Base-by-base conservation (phyloP, 129 eudicot genomes). In the Artemisia tridentata region DNA sequence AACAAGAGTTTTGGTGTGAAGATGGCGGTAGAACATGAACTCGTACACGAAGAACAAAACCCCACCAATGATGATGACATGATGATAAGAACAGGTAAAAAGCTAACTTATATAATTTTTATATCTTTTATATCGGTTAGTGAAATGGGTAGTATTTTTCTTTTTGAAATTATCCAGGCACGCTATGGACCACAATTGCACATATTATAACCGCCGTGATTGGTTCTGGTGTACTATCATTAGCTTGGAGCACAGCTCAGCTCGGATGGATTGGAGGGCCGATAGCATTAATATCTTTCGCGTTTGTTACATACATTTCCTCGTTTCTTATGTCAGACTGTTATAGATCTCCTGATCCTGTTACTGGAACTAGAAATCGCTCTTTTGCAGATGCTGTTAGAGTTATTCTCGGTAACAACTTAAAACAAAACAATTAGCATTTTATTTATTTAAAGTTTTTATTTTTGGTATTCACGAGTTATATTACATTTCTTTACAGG, bases 211-310 rank as follows among this genome's bases (percentile, higher is more conserved):
- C 89, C 1, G 93, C 88, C 14, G 86, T 87, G 3, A 87, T 87
- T 2, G 93, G 93, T 12, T 79, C 93, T 3, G 93, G 89, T 13
- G 89, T 87, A 1, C 80, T 87, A 5, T 87, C 93, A 4, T 77
- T 87, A 11, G 45, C 93, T n/a, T 87, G 93, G 93, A 80, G 89
- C 47, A 79, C 83, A 1, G 86, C 93, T 11, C 93, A 84, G 45
- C 77, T 87, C 14, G 93, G 89, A 11, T 87, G 93, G 93, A 75
- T 84, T 47, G 89, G 80, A 16, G 93, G 93, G 21, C 82, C 86
- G 11, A 27, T 75, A 3, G 62, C 77, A 38, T 58, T 87, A 23
- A 50, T 87, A 25, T 15, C 67, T 11, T 87, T 87, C 19, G 86
- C 85, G 0, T 72, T 73, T 27, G 71, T 84, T 21, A 84, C 89